phyloP scores from a whole-genome alignment of 306 rosid species.

The Sphenostylis stenocarpa region DNA sequence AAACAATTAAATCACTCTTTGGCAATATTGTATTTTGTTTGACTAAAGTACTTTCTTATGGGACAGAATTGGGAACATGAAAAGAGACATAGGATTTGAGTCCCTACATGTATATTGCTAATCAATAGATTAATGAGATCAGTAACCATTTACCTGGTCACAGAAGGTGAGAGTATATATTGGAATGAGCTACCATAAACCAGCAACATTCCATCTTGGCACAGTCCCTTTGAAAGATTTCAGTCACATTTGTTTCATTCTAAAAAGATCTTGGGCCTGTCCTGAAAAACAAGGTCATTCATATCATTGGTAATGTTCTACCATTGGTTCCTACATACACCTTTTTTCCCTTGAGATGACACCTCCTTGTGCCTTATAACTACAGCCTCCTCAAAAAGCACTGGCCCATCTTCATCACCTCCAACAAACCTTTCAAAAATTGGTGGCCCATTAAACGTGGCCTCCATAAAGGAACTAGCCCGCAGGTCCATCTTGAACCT shows the following conservation, averaged over 20 bases:
- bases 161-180: conserved; percentile 61
- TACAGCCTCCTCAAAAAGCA: conserved; percentile 65
- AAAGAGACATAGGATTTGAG: neutral
- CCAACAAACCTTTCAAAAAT: conserved; percentile 45
- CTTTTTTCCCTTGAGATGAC: conserved; percentile 64
- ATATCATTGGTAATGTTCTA: conserved; percentile 27
- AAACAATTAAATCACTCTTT: neutral
- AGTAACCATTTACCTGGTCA: conserved; percentile 49
- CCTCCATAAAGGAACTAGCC: conserved; percentile 52
- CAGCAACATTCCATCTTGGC: conserved; percentile 51
- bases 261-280: conserved; percentile 59
- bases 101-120: neutral
- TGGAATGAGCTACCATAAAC: conserved; percentile 54
- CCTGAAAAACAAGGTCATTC: conserved; percentile 59
- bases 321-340: neutral
- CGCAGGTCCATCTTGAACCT: conserved; percentile 53
- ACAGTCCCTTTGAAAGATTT: conserved; percentile 50
- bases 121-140: neutral
- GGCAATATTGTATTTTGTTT: neutral
- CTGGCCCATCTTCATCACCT: conserved; percentile 44
- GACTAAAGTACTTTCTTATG: neutral
- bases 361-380: conserved; percentile 74
- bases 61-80: neutral
- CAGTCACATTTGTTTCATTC: conserved; percentile 46
- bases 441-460: conserved; percentile 46